These are phyloP conservation scores for Backusella luteola DNA, from an alignment of 192 early-diverging fungal species.

Conservation along the genomic window DNA sequence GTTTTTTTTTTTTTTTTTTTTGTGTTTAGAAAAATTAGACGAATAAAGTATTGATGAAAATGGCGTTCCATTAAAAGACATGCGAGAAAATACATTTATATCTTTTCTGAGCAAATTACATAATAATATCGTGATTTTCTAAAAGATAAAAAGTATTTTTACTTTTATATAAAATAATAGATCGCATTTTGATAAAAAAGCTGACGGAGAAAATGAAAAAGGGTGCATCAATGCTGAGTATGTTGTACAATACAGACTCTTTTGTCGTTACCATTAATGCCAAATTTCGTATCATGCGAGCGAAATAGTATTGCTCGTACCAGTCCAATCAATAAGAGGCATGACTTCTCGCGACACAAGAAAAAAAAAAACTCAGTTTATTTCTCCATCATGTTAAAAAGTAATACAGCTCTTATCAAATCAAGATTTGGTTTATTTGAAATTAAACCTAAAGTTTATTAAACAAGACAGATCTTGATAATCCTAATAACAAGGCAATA, in stretches of 20 bases:
- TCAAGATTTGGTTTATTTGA: neutral
- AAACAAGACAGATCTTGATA: neutral
- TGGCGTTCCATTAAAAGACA: no score
- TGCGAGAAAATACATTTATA: no score
- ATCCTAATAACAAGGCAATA: no score
- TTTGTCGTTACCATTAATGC: neutral
- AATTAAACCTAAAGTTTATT: neutral
- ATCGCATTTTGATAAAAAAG: neutral
- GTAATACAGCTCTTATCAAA: neutral
- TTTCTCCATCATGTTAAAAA: neutral
- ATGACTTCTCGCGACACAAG: neutral
- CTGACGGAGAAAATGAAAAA: neutral
- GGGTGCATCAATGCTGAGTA: neutral
- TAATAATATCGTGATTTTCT: neutral
- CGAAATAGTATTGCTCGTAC: neutral
- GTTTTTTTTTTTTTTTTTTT: no score
- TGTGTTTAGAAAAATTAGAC: no score
- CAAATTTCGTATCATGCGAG: neutral
- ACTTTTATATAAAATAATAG: no score
- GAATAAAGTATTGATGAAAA: no score
- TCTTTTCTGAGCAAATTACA: neutral
- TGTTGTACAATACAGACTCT: neutral
- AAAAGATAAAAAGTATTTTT: neutral
- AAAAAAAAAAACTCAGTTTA: neutral
- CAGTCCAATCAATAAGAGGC: neutral